A percentile compares a stretch with the other conserved stretches of the same genome.
Conservation (phyloP, 352 stramenopile genomes). For the Pythium grandisporangium region DNA sequence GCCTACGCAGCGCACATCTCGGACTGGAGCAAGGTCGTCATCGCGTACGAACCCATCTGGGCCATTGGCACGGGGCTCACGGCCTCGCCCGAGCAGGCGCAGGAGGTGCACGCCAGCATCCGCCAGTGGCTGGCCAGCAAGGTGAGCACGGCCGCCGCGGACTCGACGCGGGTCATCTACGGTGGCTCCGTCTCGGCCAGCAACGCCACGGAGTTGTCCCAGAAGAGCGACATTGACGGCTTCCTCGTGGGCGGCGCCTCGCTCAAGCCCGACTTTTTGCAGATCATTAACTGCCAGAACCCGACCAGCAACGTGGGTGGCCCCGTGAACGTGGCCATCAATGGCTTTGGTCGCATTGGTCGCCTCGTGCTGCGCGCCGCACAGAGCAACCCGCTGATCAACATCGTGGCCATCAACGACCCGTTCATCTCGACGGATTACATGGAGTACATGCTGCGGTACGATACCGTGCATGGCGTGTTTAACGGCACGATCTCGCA, state of each 20-base stretch:
- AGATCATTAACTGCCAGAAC: slow-evolving; percentile 94
- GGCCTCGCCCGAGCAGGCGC: slow-evolving; percentile 96
- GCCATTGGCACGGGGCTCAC: slow-evolving; percentile 97
- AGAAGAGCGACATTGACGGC: slow-evolving; percentile 97
- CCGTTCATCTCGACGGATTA: slow-evolving; percentile 95
- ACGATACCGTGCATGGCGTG: slow-evolving; percentile 91
- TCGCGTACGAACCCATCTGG: slow-evolving; percentile 98
- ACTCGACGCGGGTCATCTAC: slow-evolving; percentile 95
- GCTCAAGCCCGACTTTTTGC: slow-evolving; percentile 95
- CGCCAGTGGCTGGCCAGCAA: slow-evolving; percentile 91
- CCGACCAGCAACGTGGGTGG: slow-evolving; percentile 38
- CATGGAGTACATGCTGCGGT: slow-evolving; percentile 93
- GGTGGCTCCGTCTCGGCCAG: slow-evolving; percentile 91
- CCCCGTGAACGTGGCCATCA: slow-evolving; percentile 95
- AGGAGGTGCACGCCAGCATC: slow-evolving; percentile 96
- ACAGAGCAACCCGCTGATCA: slow-evolving; percentile 78
- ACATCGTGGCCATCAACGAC: slow-evolving; percentile 93
- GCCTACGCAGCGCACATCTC: slow-evolving; percentile 82
- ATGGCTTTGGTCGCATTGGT: slow-evolving; percentile 98
- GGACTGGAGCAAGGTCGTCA: slow-evolving; percentile 93
- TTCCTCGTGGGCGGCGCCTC: slow-evolving; percentile 97
- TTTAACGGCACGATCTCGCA: slow-evolving; percentile 84
- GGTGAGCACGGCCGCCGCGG: slow-evolving; percentile 86
- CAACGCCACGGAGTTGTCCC: slow-evolving; percentile 91
- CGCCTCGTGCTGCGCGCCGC: slow-evolving; percentile 94